Evolutionary conservation across 768 basidiomycete genomes (phyloP).

Genomic region (Naganishia kalamii): DNA sequence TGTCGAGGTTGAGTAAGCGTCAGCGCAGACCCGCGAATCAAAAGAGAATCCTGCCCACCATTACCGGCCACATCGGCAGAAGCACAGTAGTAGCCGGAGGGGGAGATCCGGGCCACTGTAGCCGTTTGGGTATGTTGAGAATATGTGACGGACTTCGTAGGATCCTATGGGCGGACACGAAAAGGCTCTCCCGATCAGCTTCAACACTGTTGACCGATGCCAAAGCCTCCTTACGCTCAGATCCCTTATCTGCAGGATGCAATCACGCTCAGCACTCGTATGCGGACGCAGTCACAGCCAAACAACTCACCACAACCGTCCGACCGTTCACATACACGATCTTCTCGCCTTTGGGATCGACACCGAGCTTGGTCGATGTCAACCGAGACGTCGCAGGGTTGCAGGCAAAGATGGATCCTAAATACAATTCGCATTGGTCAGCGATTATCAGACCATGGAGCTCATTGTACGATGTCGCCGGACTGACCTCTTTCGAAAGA

Average conservation of each 20-base stretch:
- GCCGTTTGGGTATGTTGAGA: constrained; percentile 71
- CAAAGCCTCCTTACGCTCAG: constrained; percentile 56
- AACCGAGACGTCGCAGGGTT: constrained; percentile 66
- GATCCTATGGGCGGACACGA: constrained; percentile 54
- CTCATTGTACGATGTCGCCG: too few species aligned
- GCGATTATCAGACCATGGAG: too few species aligned
- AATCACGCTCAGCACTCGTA: too few species aligned
- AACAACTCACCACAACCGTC: constrained; percentile 67
- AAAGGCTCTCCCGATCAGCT: not conserved
- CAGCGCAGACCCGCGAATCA: not conserved
- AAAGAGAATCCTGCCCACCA: constrained; percentile 51
- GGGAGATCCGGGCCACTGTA: constrained; percentile 84
- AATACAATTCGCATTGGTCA: not conserved
- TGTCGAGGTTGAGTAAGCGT: constrained; percentile 51
- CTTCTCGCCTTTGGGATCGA: constrained; percentile 62
- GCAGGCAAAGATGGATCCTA: constrained; percentile 53
- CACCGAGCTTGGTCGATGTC: constrained; percentile 63
- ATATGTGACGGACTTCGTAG: constrained; percentile 60
- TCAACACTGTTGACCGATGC: not conserved
- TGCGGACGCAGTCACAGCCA: not conserved
- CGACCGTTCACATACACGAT: constrained; percentile 79
- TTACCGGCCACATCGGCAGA: constrained; percentile 77
- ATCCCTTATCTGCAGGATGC: constrained; percentile 63
- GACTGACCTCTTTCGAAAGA: not conserved
- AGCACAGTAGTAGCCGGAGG: constrained; percentile 90